Conservation (phyloP, 2,329 filamentous ascomycete genomes). For the Aureobasidium pullulans region DNA sequence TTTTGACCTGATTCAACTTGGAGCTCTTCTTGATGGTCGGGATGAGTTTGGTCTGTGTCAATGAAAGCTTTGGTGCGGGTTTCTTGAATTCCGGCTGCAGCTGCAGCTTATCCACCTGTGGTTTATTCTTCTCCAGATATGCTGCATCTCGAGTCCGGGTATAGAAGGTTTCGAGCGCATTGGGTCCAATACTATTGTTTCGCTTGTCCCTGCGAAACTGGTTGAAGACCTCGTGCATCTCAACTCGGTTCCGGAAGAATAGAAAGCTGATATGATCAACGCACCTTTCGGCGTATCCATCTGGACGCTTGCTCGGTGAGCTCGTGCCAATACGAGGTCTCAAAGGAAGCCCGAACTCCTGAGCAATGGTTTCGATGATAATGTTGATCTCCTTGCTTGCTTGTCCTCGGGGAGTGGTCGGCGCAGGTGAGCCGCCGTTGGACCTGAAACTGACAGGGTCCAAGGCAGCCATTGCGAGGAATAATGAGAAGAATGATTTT, state of each 20-base stretch:
- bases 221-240: slow-evolving; percentile 11
- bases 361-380: slow-evolving; percentile 1
- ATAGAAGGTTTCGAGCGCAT: neutral
- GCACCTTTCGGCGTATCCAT: neutral
- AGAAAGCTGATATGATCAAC: slow-evolving; percentile 14
- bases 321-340: neutral
- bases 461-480: neutral
- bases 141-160: neutral
- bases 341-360: slow-evolving; percentile 9
- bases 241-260: slow-evolving; percentile 14
- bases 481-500: neutral
- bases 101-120: neutral
- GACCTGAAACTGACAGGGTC: neutral
- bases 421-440: slow-evolving; percentile 6
- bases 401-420: slow-evolving; percentile 12
- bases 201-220: slow-evolving; percentile 8
- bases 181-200: neutral
- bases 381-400: slow-evolving; percentile 14
- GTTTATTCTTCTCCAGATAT: slow-evolving; percentile 7
- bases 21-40: neutral
- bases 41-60: slow-evolving; percentile 4
- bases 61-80: neutral
- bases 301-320: slow-evolving; percentile 9
- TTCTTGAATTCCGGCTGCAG: neutral
- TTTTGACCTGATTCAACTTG: neutral